phyloP scores from a whole-genome alignment of 805 yeast genomes.

The Lachancea meyersii region DNA sequence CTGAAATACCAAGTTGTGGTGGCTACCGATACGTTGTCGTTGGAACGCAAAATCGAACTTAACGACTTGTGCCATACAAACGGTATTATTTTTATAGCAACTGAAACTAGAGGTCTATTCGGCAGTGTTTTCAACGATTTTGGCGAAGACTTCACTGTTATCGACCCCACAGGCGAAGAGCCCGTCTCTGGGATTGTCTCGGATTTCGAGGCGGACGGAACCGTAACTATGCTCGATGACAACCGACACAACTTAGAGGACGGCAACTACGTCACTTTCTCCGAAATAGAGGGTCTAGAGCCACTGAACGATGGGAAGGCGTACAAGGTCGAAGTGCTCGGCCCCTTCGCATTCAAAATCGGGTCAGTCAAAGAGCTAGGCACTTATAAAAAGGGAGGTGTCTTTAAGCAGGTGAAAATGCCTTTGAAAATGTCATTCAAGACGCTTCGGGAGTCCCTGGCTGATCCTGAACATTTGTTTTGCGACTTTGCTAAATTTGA shows the following conservation, averaged over 20 bases:
- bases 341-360: conserved; percentile 90
- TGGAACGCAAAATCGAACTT: conserved; percentile 70
- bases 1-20: conserved; percentile 68
- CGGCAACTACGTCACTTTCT: conserved; percentile 81
- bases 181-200: conserved; percentile 82
- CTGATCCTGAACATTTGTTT: conserved; percentile 68
- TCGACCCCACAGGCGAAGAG: conserved; percentile 91
- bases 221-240: conserved; percentile 89
- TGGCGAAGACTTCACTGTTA: conserved; percentile 71
- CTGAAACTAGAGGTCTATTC: conserved; percentile 81
- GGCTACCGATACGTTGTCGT: conserved; percentile 61
- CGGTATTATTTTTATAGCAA: conserved; percentile 71
- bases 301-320: conserved; percentile 68
- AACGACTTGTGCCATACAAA: conserved; percentile 68
- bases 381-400: conserved; percentile 72
- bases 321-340: conserved; percentile 74
- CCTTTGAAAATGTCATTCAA: conserved; percentile 62
- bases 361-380: conserved; percentile 52
- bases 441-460: conserved; percentile 56
- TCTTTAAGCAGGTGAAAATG: conserved; percentile 86
- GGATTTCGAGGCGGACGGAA: conserved; percentile 80
- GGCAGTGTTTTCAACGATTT: conserved; percentile 88
- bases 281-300: conserved; percentile 78
- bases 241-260: conserved; percentile 90
- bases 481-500: conserved; percentile 94